Conservation (phyloP, 345 rosid genomes). For the Salix koriyanagi region DNA sequence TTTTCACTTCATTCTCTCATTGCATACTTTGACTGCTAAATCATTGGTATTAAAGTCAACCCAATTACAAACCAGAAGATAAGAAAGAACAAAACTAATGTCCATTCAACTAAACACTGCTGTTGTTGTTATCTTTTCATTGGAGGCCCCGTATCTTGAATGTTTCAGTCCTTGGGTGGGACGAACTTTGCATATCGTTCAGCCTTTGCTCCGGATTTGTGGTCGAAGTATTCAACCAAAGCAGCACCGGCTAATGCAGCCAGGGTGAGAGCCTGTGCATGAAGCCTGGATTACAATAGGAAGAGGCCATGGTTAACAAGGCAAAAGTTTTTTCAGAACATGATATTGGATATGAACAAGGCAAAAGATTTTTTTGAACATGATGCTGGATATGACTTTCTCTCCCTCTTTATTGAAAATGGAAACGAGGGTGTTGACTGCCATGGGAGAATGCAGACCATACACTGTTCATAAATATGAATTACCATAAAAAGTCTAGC, state of each 20-base stretch:
- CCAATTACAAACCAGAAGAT: not conserved
- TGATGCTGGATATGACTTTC: not conserved
- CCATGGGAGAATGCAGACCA: not conserved
- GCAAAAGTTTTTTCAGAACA: too few relatives aligned
- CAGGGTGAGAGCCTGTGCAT: conserved; percentile 85
- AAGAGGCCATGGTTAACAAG: not conserved
- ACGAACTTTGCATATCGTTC: conserved; percentile 50
- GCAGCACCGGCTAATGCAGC: conserved; percentile 96
- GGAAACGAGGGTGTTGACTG: too few relatives aligned
- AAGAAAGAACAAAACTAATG: not conserved
- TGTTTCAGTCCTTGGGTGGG: conserved; percentile 22
- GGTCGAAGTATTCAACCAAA: conserved; percentile 76
- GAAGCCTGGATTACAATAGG: conserved; percentile 49
- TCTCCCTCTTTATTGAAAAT: not conserved
- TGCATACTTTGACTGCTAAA: not conserved
- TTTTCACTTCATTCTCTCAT: not conserved
- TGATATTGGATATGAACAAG: too few relatives aligned
- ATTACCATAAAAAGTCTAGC: not conserved
- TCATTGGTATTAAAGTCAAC: not conserved
- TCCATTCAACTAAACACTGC: not conserved
- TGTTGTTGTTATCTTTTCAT: not conserved
- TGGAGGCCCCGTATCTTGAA: not conserved
- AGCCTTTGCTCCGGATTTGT: conserved; percentile 42
- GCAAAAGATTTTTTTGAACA: too few relatives aligned
- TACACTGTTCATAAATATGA: not conserved